Evolutionary conservation across 2,329 filamentous ascomycete genomes (phyloP).

Genomic region (Thelonectria discophora): DNA sequence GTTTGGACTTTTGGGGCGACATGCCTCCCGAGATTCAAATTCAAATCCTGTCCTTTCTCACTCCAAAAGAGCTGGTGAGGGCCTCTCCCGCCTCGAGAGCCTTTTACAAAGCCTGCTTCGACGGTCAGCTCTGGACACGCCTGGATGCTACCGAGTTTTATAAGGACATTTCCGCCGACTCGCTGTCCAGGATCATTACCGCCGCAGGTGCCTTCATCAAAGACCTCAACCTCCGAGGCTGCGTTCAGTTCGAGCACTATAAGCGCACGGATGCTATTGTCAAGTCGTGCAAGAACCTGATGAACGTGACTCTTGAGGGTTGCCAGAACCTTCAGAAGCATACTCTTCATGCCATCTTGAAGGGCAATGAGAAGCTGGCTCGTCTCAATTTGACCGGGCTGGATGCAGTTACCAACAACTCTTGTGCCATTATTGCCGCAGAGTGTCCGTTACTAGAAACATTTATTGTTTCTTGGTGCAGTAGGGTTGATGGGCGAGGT

Average conservation of each 20-base stretch:
- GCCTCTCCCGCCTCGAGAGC: slow-evolving; percentile 79
- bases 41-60: slow-evolving; percentile 77
- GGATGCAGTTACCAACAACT: slow-evolving; percentile 79
- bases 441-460: slow-evolving; percentile 83
- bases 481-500: slow-evolving; percentile 80
- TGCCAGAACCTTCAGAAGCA: slow-evolving; percentile 83
- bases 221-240: slow-evolving; percentile 89
- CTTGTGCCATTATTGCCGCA: slow-evolving; percentile 85
- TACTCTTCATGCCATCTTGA: slow-evolving; percentile 79
- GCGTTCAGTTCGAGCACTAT: slow-evolving; percentile 85
- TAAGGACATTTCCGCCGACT: slow-evolving; percentile 82
- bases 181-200: slow-evolving; percentile 84
- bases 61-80: slow-evolving; percentile 82
- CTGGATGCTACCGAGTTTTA: slow-evolving; percentile 91
- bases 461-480: slow-evolving; percentile 94
- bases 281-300: slow-evolving; percentile 86
- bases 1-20: slow-evolving; percentile 77
- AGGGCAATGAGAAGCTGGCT: slow-evolving; percentile 78
- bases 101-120: slow-evolving; percentile 87
- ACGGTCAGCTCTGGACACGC: slow-evolving; percentile 90
- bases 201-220: slow-evolving; percentile 89
- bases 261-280: slow-evolving; percentile 80
- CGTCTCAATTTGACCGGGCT: slow-evolving; percentile 89
- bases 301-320: slow-evolving; percentile 88
- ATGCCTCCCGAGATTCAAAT: slow-evolving; percentile 87